A percentile compares a stretch with the other conserved stretches of the same genome.
phyloP scores from a whole-genome alignment of 768 basidiomycete genomes.

The Hygrophorus pudorinus region DNA sequence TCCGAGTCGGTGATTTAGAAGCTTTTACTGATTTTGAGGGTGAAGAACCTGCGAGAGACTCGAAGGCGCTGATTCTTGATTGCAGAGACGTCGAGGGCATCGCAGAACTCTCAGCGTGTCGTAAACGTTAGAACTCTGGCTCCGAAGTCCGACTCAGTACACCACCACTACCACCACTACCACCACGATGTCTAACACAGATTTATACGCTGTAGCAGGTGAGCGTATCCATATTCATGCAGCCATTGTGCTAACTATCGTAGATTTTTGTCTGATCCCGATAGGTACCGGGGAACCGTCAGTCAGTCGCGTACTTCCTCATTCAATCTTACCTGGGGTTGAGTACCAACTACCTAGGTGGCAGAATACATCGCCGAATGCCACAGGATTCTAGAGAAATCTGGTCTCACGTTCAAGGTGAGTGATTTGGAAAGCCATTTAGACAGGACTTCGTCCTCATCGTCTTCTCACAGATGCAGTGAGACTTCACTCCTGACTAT shows the following conservation, averaged over 20 bases:
- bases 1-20: constrained; percentile 12
- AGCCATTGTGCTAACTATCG: background rate
- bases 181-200: constrained; percentile 11
- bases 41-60: constrained; percentile 31
- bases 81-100: constrained; percentile 42
- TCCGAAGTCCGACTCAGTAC: background rate
- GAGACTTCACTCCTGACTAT: constrained; percentile 18
- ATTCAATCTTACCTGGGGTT: background rate
- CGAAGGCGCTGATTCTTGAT: constrained; percentile 56
- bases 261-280: constrained; percentile 86
- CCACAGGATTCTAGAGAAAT: constrained; percentile 71
- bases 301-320: constrained; percentile 26
- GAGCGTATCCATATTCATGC: constrained; percentile 1
- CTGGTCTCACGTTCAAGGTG: constrained; percentile 77
- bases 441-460: constrained; percentile 5
- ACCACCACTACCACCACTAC: background rate
- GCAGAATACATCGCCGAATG: constrained; percentile 77
- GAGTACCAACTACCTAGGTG: constrained; percentile 31
- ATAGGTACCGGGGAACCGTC: constrained; percentile 71
- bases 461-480: constrained; percentile 51
- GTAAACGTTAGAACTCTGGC: background rate
- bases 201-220: constrained; percentile 78
- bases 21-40: constrained; percentile 12
- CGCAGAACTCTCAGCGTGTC: background rate
- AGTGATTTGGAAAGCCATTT: constrained; percentile 10